These are phyloP conservation scores for Furcasterigmium furcatum DNA, from an alignment of 2,329 filamentous ascomycete species.

Conservation along the genomic window DNA sequence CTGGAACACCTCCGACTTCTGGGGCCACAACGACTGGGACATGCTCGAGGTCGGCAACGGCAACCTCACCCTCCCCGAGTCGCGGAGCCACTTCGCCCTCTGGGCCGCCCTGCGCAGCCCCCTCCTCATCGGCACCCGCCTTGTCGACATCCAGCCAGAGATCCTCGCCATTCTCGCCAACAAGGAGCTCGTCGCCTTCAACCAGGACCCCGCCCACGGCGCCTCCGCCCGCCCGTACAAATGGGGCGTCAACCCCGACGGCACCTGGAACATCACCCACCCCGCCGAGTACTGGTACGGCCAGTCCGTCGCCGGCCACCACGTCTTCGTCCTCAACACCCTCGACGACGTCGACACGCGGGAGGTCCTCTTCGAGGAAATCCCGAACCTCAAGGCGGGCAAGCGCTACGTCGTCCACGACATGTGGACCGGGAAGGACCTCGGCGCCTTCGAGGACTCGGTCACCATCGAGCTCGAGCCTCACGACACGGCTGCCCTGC, in stretches of 20 bases:
- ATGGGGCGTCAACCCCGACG: constrained; percentile 46
- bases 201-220: constrained; percentile 41
- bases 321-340: constrained; percentile 46
- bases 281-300: constrained; percentile 50
- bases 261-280: constrained; percentile 42
- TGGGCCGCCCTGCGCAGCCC: constrained; percentile 50
- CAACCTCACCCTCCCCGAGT: constrained; percentile 39
- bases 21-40: constrained; percentile 46
- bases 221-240: constrained; percentile 39
- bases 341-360: constrained; percentile 25
- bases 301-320: constrained; percentile 33
- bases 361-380: constrained; percentile 34
- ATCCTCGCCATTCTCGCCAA: constrained; percentile 40
- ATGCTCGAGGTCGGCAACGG: constrained; percentile 50
- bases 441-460: constrained; percentile 28
- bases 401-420: constrained; percentile 35
- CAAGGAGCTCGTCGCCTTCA: constrained; percentile 32
- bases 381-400: constrained; percentile 31
- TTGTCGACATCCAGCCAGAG: constrained; percentile 28
- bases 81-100: constrained; percentile 45
- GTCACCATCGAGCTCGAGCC: constrained; percentile 21
- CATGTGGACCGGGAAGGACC: constrained; percentile 39
- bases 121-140: constrained; percentile 42
- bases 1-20: constrained; percentile 40
- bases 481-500: constrained; percentile 30